These are phyloP conservation scores for Cladosporium velox DNA, from an alignment of 2,329 filamentous ascomycete genomes.

Conservation along the genomic window DNA sequence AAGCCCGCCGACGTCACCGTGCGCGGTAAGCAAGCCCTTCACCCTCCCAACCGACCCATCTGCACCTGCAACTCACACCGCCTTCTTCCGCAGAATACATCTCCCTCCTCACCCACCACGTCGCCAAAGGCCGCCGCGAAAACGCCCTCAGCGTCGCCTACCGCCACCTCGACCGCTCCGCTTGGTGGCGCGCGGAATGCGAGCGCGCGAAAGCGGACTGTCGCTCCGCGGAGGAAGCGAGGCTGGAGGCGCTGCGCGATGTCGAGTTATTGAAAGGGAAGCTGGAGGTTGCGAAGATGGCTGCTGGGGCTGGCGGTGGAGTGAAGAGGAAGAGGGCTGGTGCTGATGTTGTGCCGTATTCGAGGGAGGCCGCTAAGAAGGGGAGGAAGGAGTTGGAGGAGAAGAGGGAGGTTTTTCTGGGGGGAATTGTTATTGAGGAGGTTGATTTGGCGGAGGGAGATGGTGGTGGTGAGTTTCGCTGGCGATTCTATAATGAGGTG, in stretches of 20 bases:
- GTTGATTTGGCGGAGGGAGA: slow-evolving; percentile 12
- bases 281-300: slow-evolving; percentile 22
- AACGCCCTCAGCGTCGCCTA: slow-evolving; percentile 30
- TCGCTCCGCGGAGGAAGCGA: slow-evolving; percentile 26
- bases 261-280: slow-evolving; percentile 29
- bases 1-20: slow-evolving; percentile 41
- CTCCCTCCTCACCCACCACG: slow-evolving; percentile 39
- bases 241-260: slow-evolving; percentile 29
- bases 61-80: not conserved
- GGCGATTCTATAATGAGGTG: not conserved
- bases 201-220: slow-evolving; percentile 28
- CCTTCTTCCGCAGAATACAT: slow-evolving; percentile 31
- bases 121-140: slow-evolving; percentile 30
- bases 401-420: slow-evolving; percentile 18
- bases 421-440: slow-evolving; percentile 4
- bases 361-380: slow-evolving; percentile 30
- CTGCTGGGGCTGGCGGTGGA: slow-evolving; percentile 15
- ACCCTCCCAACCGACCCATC: not conserved
- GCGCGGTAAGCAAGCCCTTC: slow-evolving; percentile 28
- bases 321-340: slow-evolving; percentile 35
- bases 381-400: slow-evolving; percentile 24
- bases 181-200: slow-evolving; percentile 41
- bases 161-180: slow-evolving; percentile 43
- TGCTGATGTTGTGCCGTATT: slow-evolving; percentile 29
- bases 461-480: slow-evolving; percentile 2